Evolutionary conservation across 2,329 filamentous ascomycete genomes (phyloP), one percentile per base, ranked within the genome.

Genomic region (Talaromyces funiculosus): DNA sequence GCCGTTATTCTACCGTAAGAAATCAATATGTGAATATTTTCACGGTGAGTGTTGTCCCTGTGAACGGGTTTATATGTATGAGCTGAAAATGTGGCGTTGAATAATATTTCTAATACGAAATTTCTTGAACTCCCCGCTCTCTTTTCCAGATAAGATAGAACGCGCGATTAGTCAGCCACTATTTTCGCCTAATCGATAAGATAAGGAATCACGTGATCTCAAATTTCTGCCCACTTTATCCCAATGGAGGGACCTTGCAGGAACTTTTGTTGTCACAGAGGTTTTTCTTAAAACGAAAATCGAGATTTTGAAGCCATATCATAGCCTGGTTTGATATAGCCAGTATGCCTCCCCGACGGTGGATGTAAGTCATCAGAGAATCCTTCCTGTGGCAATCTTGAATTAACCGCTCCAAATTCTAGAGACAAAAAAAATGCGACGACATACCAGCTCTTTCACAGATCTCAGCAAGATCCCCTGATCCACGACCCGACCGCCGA

Each of bases 391-490:
- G 26, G 1, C 18, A 20, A 22, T 33, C 35, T 57, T 29, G 12
- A 16, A 24, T 38, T 24, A 62, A 58, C 53, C 45, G 53, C 61
- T 53, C 69, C 74, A 59, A 74, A 68, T 64, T 62, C 57, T 71
- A 87, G 85, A 67, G 84, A 97, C 81, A 97, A 96, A 81, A 96
- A 96, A 78, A 89, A 84, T 63, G 92, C 94, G 68, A 89, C 90
- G 74, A 94, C 92, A 78, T 97, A 96, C 78, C 89, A 89, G 68
- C 89, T 99, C 73, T 91, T 97, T 69, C 90, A 97, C 78, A 90
- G 94, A 71, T 90, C 93, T 35, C 95, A 99, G 78, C 91, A 97
- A 85, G 94, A 99, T 75, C 94, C 95, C 51, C 86, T 93, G 69
- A 97, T 99, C 73, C 89, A 99, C 83, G 92, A 99, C 80, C 84